Evolutionary conservation across 768 basidiomycete genomes (phyloP), one percentile per base, ranked within the genome.

Genomic region (Favolaschia claudopus): DNA sequence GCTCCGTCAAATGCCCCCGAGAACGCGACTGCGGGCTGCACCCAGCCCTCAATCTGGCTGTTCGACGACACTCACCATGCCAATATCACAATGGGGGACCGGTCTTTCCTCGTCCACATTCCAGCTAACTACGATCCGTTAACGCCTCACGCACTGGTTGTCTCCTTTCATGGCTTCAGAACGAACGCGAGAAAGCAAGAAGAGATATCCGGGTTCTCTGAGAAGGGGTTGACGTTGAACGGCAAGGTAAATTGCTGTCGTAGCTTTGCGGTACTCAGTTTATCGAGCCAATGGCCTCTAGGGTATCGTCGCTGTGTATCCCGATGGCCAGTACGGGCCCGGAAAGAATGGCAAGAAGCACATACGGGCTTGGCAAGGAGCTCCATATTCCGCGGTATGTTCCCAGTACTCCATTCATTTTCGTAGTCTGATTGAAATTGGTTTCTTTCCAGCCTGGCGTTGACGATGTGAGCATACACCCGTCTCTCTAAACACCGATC

Each of bases 101-200:
- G 62, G 17, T 54, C 62, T 7, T 64, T 64, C 58, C 58, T 64
- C 36, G 58, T 64, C 17, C 62, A 64, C 45, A 42, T 64, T 36
- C 62, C 58, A 2, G 28, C 48, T 17, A 36, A 36, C 24, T 64
- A 60, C 25, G 27, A 56, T 17, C 46, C 40, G 14, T 37, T 27
- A 7, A 40, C 43, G 10, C 62, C 58, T 2, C 52, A 59, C 22
- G 57, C 62, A 28, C 44, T 64, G 6, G 62, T 64, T 20, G 37
- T 60, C 7, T 51, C 47, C 5, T 64, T 39, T n/a, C 62, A 63
- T 28, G 62, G 57, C 25, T 63, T 59, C 58, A 64, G 60, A 49
- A 43, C 38, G 8, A 56, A 49, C 45, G 58, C 20, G 13, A 32
- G 31, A 43, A 52, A 60, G 53, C 62, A 64, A 54, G 62, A 64